Conservation (phyloP, 192 early-diverging fungal species). For the Backusella circina region DNA sequence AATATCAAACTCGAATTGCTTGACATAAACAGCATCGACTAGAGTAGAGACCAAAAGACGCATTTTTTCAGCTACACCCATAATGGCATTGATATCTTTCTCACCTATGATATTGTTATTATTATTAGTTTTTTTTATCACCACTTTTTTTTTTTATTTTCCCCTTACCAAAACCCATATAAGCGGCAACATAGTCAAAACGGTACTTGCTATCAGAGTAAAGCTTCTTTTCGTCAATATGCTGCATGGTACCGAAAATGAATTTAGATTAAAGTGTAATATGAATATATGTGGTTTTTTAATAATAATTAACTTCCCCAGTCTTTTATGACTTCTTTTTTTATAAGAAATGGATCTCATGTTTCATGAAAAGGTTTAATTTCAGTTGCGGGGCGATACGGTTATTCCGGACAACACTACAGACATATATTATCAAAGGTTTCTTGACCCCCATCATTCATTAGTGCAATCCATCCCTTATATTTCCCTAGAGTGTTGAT, state of each 20-base stretch:
- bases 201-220: constrained; percentile 75
- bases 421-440: not conserved
- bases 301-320: not conserved
- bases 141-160: not conserved
- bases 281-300: not conserved
- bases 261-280: no score
- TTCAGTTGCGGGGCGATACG: not conserved
- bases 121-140: constrained; percentile 21
- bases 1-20: constrained; percentile 67
- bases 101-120: constrained; percentile 29
- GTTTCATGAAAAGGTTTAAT: not conserved
- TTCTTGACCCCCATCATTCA: not conserved
- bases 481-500: no score
- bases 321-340: not conserved
- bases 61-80: constrained; percentile 55
- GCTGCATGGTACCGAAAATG: constrained; percentile 35
- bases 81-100: constrained; percentile 69
- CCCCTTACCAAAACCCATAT: constrained; percentile 59
- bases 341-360: not conserved
- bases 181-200: constrained; percentile 68
- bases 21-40: constrained; percentile 74
- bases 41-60: constrained; percentile 69
- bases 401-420: not conserved
- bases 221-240: constrained; percentile 63
- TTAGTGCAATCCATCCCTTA: not conserved